Percentiles rank a stretch among this genome's conserved stretches.
phyloP scores from a whole-genome alignment of 768 basidiomycete genomes.

The Collybia mongolica region DNA sequence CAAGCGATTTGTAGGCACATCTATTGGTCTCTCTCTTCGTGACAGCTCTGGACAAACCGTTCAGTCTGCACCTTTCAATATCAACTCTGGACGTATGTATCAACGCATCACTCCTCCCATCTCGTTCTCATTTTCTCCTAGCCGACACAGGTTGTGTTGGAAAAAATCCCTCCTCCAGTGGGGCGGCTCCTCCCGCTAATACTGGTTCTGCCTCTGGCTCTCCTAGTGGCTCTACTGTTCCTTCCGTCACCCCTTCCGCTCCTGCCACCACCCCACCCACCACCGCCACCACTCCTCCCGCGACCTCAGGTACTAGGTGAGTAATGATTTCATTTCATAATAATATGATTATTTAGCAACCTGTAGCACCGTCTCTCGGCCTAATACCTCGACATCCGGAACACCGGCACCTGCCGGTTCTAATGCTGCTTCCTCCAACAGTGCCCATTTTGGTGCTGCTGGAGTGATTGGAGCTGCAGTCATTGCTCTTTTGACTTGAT shows the following conservation, averaged over 20 bases:
- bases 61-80: slow-evolving; percentile 52
- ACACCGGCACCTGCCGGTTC: slow-evolving; percentile 14
- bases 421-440: slow-evolving; percentile 27
- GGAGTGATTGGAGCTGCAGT: slow-evolving; percentile 41
- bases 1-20: slow-evolving; percentile 34
- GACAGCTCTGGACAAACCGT: slow-evolving; percentile 53
- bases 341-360: not conserved
- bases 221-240: slow-evolving; percentile 5
- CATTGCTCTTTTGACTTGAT: slow-evolving; percentile 42
- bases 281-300: slow-evolving; percentile 11
- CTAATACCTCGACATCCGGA: slow-evolving; percentile 5
- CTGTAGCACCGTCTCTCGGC: slow-evolving; percentile 11
- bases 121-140: slow-evolving; percentile 13
- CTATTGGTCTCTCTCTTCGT: slow-evolving; percentile 56
- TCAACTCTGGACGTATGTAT: slow-evolving; percentile 50
- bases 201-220: slow-evolving; percentile 16
- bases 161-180: slow-evolving; percentile 14
- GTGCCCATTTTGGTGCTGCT: slow-evolving; percentile 36
- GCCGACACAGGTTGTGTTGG: slow-evolving; percentile 37
- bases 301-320: slow-evolving; percentile 12
- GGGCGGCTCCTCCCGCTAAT: slow-evolving; percentile 11
- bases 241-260: slow-evolving; percentile 4
- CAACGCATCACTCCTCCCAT: not conserved
- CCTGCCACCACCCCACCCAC: slow-evolving; percentile 8
- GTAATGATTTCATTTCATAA: not conserved